A percentile compares a stretch with the other conserved stretches of the same genome.
Conservation (phyloP, 371 early-diverging fungal species). For the Haplosporangium sp. region DNA sequence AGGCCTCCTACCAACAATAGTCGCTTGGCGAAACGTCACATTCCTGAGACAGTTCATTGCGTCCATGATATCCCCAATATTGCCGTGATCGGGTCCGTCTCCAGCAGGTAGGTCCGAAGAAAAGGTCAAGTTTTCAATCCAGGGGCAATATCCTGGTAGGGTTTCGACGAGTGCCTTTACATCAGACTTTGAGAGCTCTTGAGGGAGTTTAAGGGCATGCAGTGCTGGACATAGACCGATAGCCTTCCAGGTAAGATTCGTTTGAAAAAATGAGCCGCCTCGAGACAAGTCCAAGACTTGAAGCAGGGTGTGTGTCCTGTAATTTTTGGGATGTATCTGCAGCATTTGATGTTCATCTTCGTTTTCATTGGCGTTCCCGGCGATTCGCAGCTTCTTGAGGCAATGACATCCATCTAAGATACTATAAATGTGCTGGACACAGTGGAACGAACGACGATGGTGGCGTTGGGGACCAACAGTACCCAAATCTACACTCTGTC, state of each 20-base stretch:
- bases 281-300: background rate
- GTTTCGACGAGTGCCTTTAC: background rate
- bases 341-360: too few relatives aligned
- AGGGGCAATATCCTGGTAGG: background rate
- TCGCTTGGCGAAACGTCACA: background rate
- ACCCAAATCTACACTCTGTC: too few relatives aligned
- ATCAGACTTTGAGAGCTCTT: background rate
- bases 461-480: background rate
- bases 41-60: background rate
- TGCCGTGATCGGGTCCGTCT: background rate
- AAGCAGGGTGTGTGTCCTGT: background rate
- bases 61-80: background rate
- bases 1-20: background rate
- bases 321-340: background rate
- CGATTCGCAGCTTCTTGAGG: background rate
- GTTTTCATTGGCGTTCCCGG: background rate
- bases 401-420: background rate
- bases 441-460: background rate
- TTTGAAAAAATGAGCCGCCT: background rate
- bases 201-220: background rate
- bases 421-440: background rate
- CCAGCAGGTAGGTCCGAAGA: background rate
- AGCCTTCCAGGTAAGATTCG: background rate
- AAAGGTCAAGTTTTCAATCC: background rate
- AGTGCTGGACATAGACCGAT: background rate